phyloP scores from a whole-genome alignment of 1,284 basidiomycete species.

The Singerocomus rubriflavus region DNA sequence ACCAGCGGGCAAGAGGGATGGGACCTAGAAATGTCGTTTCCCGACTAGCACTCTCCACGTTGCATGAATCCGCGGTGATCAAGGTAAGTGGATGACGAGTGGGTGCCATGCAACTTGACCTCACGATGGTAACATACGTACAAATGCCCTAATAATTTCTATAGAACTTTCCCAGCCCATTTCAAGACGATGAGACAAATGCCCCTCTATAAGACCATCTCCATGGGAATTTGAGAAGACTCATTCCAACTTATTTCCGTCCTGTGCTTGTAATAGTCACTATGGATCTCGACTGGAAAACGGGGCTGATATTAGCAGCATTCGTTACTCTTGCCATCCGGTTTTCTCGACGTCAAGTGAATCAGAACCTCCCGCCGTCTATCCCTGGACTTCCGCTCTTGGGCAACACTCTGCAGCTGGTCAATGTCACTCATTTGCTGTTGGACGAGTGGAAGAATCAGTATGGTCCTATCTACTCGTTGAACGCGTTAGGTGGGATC shows the following conservation, averaged over 20 bases:
- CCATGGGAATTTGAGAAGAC: neutral
- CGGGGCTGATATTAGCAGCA: constrained; percentile 1
- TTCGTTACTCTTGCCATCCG: neutral
- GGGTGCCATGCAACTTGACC: no score
- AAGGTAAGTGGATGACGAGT: no score
- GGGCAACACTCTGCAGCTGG: constrained; percentile 8
- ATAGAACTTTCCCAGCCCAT: neutral
- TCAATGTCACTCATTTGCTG: constrained; percentile 6
- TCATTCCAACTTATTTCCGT: neutral
- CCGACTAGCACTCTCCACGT: no score
- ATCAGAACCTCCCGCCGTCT: constrained; percentile 7
- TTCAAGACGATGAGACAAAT: neutral
- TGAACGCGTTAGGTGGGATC: constrained; percentile 5
- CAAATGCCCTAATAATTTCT: no score
- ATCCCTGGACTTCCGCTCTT: constrained; percentile 7
- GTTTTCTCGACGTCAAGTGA: neutral
- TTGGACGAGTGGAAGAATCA: constrained; percentile 11
- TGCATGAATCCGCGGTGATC: no score
- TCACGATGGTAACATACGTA: no score
- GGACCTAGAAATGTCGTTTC: no score
- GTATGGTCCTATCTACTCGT: constrained; percentile 10
- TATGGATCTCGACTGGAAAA: constrained; percentile 4
- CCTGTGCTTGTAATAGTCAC: neutral
- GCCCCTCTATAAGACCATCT: constrained; percentile 1
- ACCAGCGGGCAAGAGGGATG: no score